Percentiles rank a stretch among this genome's conserved stretches.
Conservation (phyloP, 768 basidiomycete species). For the Postia placenta region DNA sequence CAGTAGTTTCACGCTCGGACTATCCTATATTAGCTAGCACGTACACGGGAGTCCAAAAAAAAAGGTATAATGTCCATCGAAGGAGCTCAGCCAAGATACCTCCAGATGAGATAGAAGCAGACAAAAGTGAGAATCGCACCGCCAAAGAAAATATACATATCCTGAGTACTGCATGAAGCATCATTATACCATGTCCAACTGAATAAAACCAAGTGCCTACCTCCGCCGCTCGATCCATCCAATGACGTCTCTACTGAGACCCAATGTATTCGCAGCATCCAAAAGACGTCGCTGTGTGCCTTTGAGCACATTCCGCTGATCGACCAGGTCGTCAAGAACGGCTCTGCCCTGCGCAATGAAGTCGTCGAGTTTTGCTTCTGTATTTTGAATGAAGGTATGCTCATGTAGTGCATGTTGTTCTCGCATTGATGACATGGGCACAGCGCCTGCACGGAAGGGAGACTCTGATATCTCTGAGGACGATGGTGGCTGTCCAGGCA, state of each 20-base stretch:
- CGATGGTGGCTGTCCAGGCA: constrained; percentile 23
- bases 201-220: constrained; percentile 39
- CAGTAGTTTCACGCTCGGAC: no score
- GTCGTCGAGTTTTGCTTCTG: constrained; percentile 78
- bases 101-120: constrained; percentile 91
- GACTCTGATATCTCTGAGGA: constrained; percentile 63
- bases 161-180: constrained; percentile 63
- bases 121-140: constrained; percentile 87
- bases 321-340: constrained; percentile 85
- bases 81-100: constrained; percentile 66
- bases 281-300: constrained; percentile 86
- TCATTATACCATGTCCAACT: background rate
- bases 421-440: constrained; percentile 46
- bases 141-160: constrained; percentile 87
- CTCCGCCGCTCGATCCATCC: constrained; percentile 96
- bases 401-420: constrained; percentile 82
- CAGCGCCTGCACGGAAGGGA: constrained; percentile 60
- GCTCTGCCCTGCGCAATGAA: constrained; percentile 91
- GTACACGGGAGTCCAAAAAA: no score
- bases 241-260: constrained; percentile 90
- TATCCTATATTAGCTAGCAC: no score
- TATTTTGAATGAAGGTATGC: constrained; percentile 82
- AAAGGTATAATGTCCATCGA: no score
- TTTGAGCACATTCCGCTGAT: constrained; percentile 90
- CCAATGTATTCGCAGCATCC: constrained; percentile 90